phyloP scores from a whole-genome alignment of 805 yeast genomes.

The Kuraishia molischiana region DNA sequence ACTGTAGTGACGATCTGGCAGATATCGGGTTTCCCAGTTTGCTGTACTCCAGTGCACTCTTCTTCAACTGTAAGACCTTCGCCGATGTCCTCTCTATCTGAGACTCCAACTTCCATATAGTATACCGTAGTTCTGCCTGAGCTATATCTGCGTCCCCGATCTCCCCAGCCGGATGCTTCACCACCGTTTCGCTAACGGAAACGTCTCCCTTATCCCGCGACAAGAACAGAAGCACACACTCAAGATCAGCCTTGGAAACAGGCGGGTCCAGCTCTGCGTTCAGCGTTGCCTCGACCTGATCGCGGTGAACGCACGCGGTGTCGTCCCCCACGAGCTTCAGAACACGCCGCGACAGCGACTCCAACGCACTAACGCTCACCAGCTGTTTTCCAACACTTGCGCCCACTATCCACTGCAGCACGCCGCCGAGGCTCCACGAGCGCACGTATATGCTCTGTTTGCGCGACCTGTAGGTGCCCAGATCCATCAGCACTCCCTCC shows the following conservation, averaged over 20 bases:
- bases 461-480: neutral
- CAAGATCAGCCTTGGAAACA: neutral
- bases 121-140: slow-evolving; percentile 1
- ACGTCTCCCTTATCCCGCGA: neutral
- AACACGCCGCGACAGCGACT: neutral
- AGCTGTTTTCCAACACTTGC: neutral
- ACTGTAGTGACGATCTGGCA: slow-evolving; percentile 15
- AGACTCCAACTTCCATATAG: neutral
- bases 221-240: neutral
- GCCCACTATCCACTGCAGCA: neutral
- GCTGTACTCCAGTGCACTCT: neutral
- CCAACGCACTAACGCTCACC: neutral
- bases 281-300: neutral
- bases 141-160: slow-evolving; percentile 1
- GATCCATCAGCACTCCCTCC: neutral
- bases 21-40: neutral
- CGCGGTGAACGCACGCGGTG: neutral
- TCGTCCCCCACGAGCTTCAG: neutral
- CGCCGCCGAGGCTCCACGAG: neutral
- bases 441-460: neutral
- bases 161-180: neutral
- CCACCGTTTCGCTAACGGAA: neutral
- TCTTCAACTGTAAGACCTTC: neutral
- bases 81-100: neutral
- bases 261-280: neutral